Evolutionary conservation across 169 alveolate genomes (phyloP), one percentile per base, ranked within the genome.

Genomic region (Plasmodium chabaudi): DNA sequence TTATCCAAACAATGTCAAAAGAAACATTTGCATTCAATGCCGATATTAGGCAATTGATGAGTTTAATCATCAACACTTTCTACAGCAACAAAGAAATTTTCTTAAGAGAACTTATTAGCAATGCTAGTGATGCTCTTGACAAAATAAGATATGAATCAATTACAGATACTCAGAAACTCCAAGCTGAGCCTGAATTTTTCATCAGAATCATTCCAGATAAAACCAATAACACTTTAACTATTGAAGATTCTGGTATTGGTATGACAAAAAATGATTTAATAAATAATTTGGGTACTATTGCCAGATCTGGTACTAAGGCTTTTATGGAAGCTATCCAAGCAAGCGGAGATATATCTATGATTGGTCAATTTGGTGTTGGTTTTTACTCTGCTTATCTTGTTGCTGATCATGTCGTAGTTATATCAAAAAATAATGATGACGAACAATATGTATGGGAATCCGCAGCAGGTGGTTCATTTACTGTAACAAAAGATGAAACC

Each of bases 351-450:
- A 97, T 98, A 87, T 95, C 98, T 77, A 98, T 99, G 99, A 99
- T 99, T 87, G 99, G 99, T 25, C 99, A 98, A 96, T 98, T 99
- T 87, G 99, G 99, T 94, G 99, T 98, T 47, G 99, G 99, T 88
- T 99, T 99, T 95, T 98, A 99, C 96, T 98, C 99, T n/a, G 99
- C 99, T 27, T 99, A 98, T 95, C 97, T 99, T 69, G 99, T 99
- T 19, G 99, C 99, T 27, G 99, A 98, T 91, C 98, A 97, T 95
- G 99, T 99, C 47, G 95, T 97, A 2, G 99, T 99, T 51, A 95
- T 99, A 49, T 94, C 99, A 56, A 98, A 98, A 91, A 96, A 97
- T 94, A 97, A 97, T 91, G 99, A 97, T 59, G 99, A 98, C 87
- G 99, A 96, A 59, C 99, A 96, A 93, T 97, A 97, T 95, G 97